Base-by-base conservation (phyloP, 1,139 yeast genomes). In the Pichia sp. region DNA sequence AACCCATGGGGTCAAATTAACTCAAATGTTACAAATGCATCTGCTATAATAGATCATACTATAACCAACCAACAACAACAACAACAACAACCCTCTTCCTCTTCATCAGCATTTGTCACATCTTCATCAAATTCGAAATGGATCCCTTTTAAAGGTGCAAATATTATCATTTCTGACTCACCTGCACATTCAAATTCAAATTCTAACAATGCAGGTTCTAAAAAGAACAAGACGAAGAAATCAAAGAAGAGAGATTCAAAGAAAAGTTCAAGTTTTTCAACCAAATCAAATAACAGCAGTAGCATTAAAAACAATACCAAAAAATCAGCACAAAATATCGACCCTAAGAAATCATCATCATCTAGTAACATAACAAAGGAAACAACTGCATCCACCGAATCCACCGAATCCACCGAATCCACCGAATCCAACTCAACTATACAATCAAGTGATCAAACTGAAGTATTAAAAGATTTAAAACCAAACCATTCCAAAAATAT, bases 1-100 rank as follows among this genome's bases (percentile, higher is more conserved):
- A 80, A 80, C 47, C 87, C 83, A 9, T 84, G 94, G 94, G 85
- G 85, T 39, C 59, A 71, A 24, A 18, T 45, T 3, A 44, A 40
- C 5, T 39, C 44, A 12, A 23, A 44, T 15, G 40, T 39, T 4
- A 29, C 45, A 3, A 39, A 43, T 23, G 51, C 55, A 7, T 24
- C 23, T 3, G 20, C 40, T 3, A 51, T 53, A 51, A 49, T 51
- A 49, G 41, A 46, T 5, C 34, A 44, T 20, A 44, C 35, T 18
- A n/a, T 32, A 32, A 32, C 18, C 7, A 32, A 32, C 18, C 16
- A 32, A 23, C 27, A 36, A 36, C 42, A 26, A 36, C n/a, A 23
- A 2, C 37, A 13, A 7, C 35, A 6, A 25, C 40, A 24, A 4
- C 22, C 38, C n/a, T n/a, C n/a, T n/a, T n/a, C n/a, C n/a, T n/a